Conservation (phyloP, 2,329 filamentous ascomycete species). For the Diplodia scrobiculata region DNA sequence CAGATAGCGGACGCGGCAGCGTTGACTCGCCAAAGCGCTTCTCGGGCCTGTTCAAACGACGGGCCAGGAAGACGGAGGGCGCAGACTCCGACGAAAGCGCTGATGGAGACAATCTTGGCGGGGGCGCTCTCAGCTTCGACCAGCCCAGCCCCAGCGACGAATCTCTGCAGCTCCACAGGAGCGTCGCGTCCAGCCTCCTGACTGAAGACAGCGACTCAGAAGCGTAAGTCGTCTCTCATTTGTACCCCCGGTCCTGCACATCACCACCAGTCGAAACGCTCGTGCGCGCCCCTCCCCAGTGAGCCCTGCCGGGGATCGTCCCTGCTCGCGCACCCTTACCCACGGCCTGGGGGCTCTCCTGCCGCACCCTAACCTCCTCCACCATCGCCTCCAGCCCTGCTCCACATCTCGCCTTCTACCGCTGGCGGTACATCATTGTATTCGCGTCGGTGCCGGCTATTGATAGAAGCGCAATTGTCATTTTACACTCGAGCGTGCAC, state of each 20-base stretch:
- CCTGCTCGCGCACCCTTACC: slow-evolving; percentile 26
- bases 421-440: slow-evolving; percentile 30
- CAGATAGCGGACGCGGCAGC: slow-evolving; percentile 44
- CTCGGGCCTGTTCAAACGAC: slow-evolving; percentile 53
- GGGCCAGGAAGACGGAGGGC: slow-evolving; percentile 36
- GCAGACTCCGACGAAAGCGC: slow-evolving; percentile 11
- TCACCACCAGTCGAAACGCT: slow-evolving; percentile 17
- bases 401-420: slow-evolving; percentile 28
- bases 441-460: slow-evolving; percentile 12
- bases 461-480: slow-evolving; percentile 16
- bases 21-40: slow-evolving; percentile 45
- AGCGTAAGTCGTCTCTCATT: slow-evolving; percentile 46
- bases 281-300: slow-evolving; percentile 14
- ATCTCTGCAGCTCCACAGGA: slow-evolving; percentile 48
- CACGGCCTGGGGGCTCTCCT: slow-evolving; percentile 22
- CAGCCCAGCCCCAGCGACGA: slow-evolving; percentile 42
- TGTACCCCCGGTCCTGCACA: slow-evolving; percentile 19
- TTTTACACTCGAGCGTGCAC: slow-evolving; percentile 10
- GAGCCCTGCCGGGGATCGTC: slow-evolving; percentile 25
- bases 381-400: slow-evolving; percentile 28
- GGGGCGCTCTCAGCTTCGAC: neutral
- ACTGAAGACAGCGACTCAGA: slow-evolving; percentile 56
- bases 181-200: slow-evolving; percentile 53
- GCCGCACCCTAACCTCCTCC: slow-evolving; percentile 20
- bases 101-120: slow-evolving; percentile 18